Percentiles rank a stretch among this genome's conserved stretches.
phyloP scores from a whole-genome alignment of 495 filamentous ascomycete genomes.

The Hyphodiscus hymeniophilus region DNA sequence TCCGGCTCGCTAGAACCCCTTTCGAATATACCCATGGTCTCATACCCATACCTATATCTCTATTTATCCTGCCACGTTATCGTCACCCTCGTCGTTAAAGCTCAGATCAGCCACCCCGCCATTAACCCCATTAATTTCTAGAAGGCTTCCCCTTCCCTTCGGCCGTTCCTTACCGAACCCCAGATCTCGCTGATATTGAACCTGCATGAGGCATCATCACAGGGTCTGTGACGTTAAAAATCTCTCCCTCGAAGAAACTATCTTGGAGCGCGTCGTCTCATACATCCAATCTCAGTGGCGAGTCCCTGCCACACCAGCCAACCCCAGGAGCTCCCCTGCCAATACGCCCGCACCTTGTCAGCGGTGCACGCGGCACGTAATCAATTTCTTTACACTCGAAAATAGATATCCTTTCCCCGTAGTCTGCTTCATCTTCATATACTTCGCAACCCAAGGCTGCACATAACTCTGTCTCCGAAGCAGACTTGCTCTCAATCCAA shows the following conservation, averaged over 20 bases:
- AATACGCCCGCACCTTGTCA: not conserved
- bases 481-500: not conserved
- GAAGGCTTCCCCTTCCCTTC: constrained; percentile 13
- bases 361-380: constrained; percentile 15
- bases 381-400: constrained; percentile 14
- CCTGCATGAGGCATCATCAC: constrained; percentile 20
- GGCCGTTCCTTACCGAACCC: constrained; percentile 21
- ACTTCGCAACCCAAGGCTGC: not conserved
- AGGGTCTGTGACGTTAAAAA: constrained; percentile 5
- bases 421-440: constrained; percentile 1
- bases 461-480: not conserved
- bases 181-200: constrained; percentile 15
- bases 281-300: constrained; percentile 11
- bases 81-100: too few relatives aligned
- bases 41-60: too few relatives aligned
- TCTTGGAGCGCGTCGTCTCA: constrained; percentile 23
- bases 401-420: too few relatives aligned
- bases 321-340: too few relatives aligned
- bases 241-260: too few relatives aligned
- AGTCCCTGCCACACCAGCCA: constrained; percentile 5
- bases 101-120: too few relatives aligned
- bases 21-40: too few relatives aligned
- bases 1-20: too few relatives aligned
- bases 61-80: too few relatives aligned
- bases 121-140: too few relatives aligned